Base-by-base conservation (phyloP, 1,284 basidiomycete species). In the Anthracocystis setariae region DNA sequence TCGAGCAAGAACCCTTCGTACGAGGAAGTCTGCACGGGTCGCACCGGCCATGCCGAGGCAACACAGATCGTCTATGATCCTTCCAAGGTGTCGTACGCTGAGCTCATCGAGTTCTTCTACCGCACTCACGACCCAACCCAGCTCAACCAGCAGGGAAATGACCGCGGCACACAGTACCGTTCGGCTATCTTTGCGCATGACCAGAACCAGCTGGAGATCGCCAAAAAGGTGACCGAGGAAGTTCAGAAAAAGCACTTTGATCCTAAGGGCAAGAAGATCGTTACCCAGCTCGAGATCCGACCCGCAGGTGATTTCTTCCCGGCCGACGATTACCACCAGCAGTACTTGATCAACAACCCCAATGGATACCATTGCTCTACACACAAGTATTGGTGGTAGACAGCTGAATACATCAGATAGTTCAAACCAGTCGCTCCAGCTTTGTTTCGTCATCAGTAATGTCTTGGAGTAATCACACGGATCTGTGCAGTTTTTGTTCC, bases 111-210 rank as follows among this genome's bases (percentile, higher is more conserved):
- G 62, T 79, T 79, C 59, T 77, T 76, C 65, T 80, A 83, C 65
- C 88, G 94, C 45, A 94, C 92, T 0, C 95, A 98, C 82, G 94
- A 98, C 78, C 93, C 95, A 2, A 96, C 93, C 23, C 92, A 81
- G 56, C 54, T 79, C 43, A 79, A 83, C 58, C 66, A 69, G 37
- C 84, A 84, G 69, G 84, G 84, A 25, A 76, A 76, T 32, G 84
- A 84, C 61, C 63, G 75, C 20, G 83, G 83, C 18, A 79, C 82
- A 8, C 82, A 98, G 84, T 98, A 98, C 84, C 91, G 95, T 52
- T 94, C 92, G 3, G 92, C 89, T 21, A 94, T 98, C 82, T 98
- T 94, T 85, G 90, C 89, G 39, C 86, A 92, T 78, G 87, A 88
- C 2, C 86, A 88, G 0, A 90, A 92, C 78, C 95, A 98, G 84